phyloP scores from a whole-genome alignment of 129 eudicot genomes.

The Pseudognaphalium luteoalbum region DNA sequence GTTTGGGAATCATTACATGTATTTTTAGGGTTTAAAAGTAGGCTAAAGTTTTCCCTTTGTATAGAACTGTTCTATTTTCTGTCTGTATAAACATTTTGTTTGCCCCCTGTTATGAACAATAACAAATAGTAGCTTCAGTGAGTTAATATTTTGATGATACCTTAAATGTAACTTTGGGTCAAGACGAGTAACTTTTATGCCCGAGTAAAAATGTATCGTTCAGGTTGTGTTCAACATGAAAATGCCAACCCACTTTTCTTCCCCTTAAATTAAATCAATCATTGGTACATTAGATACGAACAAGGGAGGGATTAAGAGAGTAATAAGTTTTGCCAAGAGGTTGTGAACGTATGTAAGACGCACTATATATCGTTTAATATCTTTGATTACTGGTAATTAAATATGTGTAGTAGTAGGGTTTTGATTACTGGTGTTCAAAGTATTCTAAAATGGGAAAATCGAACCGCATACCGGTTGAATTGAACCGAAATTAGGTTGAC shows the following conservation, averaged over 20 bases:
- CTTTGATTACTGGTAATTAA: too few species aligned
- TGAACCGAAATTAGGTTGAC: too few species aligned
- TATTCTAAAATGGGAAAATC: too few species aligned
- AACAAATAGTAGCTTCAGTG: slow-evolving; percentile 28
- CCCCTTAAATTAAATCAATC: too few species aligned
- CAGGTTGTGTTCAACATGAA: neutral
- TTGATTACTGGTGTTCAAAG: too few species aligned
- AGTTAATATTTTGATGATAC: neutral
- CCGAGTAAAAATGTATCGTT: too few species aligned
- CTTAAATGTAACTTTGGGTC: neutral
- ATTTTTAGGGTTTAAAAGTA: slow-evolving; percentile 23
- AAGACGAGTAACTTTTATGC: neutral
- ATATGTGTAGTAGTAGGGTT: too few species aligned
- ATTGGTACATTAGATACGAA: neutral
- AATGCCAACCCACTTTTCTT: neutral
- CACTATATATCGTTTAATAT: too few species aligned
- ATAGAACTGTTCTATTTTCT: slow-evolving; percentile 21
- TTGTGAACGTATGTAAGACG: too few species aligned
- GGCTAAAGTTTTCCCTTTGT: slow-evolving; percentile 37
- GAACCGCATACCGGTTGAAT: too few species aligned
- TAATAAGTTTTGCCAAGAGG: too few species aligned
- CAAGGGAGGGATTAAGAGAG: too few species aligned
- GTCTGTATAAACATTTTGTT: slow-evolving; percentile 39
- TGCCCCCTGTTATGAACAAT: slow-evolving; percentile 25
- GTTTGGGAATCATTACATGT: slow-evolving; percentile 30